Evolutionary conservation across 2,329 filamentous ascomycete genomes (phyloP).

Genomic region (Didymella segeticola): DNA sequence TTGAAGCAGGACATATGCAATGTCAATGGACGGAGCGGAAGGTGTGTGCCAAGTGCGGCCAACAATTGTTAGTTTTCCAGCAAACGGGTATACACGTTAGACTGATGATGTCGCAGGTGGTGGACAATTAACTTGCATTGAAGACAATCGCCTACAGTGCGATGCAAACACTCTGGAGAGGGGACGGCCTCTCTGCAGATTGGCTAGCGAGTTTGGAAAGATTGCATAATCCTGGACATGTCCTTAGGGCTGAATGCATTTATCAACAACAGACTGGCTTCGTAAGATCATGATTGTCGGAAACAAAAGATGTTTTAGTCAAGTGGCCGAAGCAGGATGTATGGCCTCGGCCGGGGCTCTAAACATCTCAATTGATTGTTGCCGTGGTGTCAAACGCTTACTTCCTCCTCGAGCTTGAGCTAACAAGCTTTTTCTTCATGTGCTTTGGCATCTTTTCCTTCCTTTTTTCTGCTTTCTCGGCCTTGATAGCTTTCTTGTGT

Average conservation of each 20-base stretch:
- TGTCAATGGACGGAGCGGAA: conserved; percentile 35
- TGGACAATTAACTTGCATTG: conserved; percentile 36
- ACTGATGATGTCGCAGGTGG: conserved; percentile 25
- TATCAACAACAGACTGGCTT: too few relatives aligned
- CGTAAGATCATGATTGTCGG: neutral
- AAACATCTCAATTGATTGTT: neutral
- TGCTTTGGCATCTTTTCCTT: conserved; percentile 97
- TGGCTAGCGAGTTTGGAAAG: conserved; percentile 5
- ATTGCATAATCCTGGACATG: neutral
- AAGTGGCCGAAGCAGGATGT: neutral
- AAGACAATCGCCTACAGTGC: conserved; percentile 32
- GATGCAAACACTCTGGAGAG: conserved; percentile 34
- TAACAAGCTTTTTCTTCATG: conserved; percentile 87
- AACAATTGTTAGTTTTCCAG: conserved; percentile 30
- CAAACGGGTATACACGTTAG: neutral
- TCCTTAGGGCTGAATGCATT: too few relatives aligned
- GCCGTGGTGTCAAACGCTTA: conserved; percentile 36
- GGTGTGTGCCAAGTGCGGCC: conserved; percentile 34
- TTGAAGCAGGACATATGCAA: conserved; percentile 43
- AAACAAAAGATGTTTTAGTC: too few relatives aligned
- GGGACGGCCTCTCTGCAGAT: conserved; percentile 28
- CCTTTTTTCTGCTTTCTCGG: conserved; percentile 91
- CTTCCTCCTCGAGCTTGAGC: conserved; percentile 67
- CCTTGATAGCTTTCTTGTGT: conserved; percentile 91
- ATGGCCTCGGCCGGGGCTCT: too few relatives aligned